These are phyloP conservation scores for Neofusicoccum sp. DNA, from an alignment of 2,329 filamentous ascomycete species.

Conservation along the genomic window DNA sequence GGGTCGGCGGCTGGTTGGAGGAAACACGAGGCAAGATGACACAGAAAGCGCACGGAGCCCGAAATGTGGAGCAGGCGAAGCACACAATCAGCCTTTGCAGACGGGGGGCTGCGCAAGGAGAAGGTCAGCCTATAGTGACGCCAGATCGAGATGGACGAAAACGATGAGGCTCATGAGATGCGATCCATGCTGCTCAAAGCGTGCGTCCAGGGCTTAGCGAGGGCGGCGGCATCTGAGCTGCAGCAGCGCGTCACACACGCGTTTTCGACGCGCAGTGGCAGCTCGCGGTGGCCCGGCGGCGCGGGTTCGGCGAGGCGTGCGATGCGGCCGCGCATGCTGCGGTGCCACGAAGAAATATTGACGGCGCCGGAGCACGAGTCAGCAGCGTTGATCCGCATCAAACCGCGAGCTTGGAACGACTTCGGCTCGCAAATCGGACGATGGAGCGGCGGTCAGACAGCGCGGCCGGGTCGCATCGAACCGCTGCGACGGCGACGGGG, in stretches of 20 bases:
- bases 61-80: not conserved
- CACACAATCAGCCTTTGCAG: not conserved
- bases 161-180: not conserved
- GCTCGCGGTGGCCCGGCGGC: not conserved
- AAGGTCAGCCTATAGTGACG: not conserved
- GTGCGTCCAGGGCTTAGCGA: not conserved
- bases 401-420: not conserved
- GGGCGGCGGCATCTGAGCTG: not conserved
- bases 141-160: not conserved
- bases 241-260: not conserved
- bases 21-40: not conserved
- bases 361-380: not conserved
- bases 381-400: conserved; percentile 9
- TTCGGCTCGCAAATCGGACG: conserved; percentile 11
- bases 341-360: conserved; percentile 3
- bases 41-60: not conserved
- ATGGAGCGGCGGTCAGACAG: conserved; percentile 14
- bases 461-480: conserved; percentile 15
- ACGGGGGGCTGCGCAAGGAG: not conserved
- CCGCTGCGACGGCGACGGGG: not conserved
- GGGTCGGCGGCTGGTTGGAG: not conserved
- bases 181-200: not conserved
- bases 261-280: not conserved
- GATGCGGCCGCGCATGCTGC: not conserved
- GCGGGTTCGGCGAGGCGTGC: not conserved